Evolutionary conservation across 2,329 filamentous ascomycete species (phyloP).

Genomic region (Trichoderma sp.): DNA sequence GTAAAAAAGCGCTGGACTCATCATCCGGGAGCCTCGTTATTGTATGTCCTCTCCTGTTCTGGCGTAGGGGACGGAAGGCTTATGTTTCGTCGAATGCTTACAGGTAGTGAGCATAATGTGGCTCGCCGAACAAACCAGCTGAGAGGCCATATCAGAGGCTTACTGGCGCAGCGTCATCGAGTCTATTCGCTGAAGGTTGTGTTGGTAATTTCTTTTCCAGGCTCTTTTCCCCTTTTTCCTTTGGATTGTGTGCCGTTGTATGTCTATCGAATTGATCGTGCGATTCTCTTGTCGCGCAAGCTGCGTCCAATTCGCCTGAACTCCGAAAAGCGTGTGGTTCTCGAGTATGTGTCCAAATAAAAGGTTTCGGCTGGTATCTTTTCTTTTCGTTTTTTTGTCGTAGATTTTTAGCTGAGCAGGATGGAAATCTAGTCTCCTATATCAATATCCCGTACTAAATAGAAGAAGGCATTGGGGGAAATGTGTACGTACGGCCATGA

Average conservation of each 20-base stretch:
- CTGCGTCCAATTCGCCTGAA: not conserved
- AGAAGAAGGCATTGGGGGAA: not conserved
- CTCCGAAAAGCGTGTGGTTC: not conserved
- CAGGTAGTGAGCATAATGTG: not conserved
- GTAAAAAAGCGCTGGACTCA: not conserved
- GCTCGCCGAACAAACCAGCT: not conserved
- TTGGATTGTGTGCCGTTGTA: not conserved
- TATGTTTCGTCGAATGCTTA: not conserved
- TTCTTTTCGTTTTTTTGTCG: not conserved
- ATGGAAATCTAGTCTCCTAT: slow-evolving; percentile 40
- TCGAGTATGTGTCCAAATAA: not conserved
- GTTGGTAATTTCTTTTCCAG: not conserved
- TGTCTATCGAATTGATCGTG: not conserved
- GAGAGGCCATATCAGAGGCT: not conserved
- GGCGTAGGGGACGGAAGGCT: not conserved
- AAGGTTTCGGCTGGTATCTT: not conserved
- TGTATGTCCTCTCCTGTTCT: not conserved
- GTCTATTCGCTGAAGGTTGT: not conserved
- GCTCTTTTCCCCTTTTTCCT: not conserved
- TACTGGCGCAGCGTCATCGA: not conserved
- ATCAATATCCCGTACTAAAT: not conserved
- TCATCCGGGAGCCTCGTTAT: not conserved
- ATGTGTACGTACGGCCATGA: slow-evolving; percentile 77
- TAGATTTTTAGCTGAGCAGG: slow-evolving; percentile 43
- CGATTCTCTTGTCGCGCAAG: not conserved